Base-by-base conservation (phyloP, 2,329 filamentous ascomycete genomes). In the Ascochyta koolunga region DNA sequence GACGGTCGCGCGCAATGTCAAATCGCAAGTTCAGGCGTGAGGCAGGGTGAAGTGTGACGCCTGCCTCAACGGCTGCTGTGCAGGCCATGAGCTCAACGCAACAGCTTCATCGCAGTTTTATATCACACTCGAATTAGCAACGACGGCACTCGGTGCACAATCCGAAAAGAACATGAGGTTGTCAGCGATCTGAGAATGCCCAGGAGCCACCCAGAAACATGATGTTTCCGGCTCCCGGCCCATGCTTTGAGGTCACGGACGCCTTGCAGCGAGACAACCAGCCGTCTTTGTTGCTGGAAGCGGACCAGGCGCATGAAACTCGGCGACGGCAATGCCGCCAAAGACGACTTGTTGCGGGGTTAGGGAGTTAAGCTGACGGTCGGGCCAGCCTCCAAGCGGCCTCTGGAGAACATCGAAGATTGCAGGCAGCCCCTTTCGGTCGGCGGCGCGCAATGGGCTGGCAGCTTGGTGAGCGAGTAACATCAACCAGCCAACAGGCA, bases 261-360 rank as follows among this genome's bases (percentile, higher is more conserved):
- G 33, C 35, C 15, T 39, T 24, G 45, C 36, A 46, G 36, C 45
- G 13, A 54, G 45, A 54, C 51, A 50, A 36, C 51, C 46, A 49
- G 45, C 46, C 40, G 46, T 35, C 35, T 54, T 46, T 41, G 22
- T 41, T 37, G 29, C 45, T 49, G 45, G 45, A 37, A 49, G 36
- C 51, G 45, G 51, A 36, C 44, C 50, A 29, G 44, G 33, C 44
- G 50, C 51, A 45, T 54, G 51, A 50, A 50, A 54, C 40, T 50
- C 51, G 51, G 51, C 40, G 45, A 45, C 45, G 35, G 51, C 51
- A 45, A 54, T 41, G 51, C 45, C 51, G 46, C 29, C 45, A 46
- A 32, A 41, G 40, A 41, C 13, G 18, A 54, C 32, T 41, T 51
- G 53, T 38, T 56, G 53, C 53, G 53, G 53, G 53, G 53, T 54